Evolutionary conservation across 768 basidiomycete genomes (phyloP).

Genomic region (Tricholomella constricta): DNA sequence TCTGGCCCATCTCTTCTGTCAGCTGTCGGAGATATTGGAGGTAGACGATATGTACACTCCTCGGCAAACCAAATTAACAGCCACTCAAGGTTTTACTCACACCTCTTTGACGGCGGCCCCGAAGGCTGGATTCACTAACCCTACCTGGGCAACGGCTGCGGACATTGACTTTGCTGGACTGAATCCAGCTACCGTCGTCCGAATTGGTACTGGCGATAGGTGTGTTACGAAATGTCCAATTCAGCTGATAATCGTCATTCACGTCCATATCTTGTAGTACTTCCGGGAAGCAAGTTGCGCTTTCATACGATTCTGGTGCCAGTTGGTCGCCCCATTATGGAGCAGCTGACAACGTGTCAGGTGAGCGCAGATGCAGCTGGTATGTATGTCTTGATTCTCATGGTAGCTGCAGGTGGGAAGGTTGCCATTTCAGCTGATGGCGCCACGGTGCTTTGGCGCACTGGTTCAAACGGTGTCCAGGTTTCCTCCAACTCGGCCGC

Average conservation of each 20-base stretch:
- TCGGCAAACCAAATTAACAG: not conserved
- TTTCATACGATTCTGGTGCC: conserved; percentile 55
- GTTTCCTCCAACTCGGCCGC: conserved; percentile 52
- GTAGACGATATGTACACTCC: conserved; percentile 26
- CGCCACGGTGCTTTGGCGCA: conserved; percentile 60
- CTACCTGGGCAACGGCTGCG: conserved; percentile 45
- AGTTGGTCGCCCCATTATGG: conserved; percentile 62
- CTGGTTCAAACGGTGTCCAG: conserved; percentile 46
- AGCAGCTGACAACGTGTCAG: conserved; percentile 48
- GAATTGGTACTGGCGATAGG: conserved; percentile 54
- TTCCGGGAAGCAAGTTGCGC: conserved; percentile 54
- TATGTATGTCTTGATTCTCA: not conserved
- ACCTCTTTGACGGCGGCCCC: conserved; percentile 43
- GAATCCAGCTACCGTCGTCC: conserved; percentile 49
- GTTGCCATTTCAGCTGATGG: conserved; percentile 54
- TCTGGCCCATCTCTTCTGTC: conserved; percentile 59
- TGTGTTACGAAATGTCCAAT: conserved; percentile 15
- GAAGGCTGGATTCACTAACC: conserved; percentile 41
- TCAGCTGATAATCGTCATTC: not conserved
- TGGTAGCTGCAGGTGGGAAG: conserved; percentile 33
- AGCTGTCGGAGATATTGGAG: conserved; percentile 55
- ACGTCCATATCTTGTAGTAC: conserved; percentile 26
- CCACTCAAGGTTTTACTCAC: conserved; percentile 47
- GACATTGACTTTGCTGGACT: conserved; percentile 60
- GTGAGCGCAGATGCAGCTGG: conserved; percentile 17